phyloP scores from a whole-genome alignment of 2,329 filamentous ascomycete species.

The Pseudocercospora vitis region DNA sequence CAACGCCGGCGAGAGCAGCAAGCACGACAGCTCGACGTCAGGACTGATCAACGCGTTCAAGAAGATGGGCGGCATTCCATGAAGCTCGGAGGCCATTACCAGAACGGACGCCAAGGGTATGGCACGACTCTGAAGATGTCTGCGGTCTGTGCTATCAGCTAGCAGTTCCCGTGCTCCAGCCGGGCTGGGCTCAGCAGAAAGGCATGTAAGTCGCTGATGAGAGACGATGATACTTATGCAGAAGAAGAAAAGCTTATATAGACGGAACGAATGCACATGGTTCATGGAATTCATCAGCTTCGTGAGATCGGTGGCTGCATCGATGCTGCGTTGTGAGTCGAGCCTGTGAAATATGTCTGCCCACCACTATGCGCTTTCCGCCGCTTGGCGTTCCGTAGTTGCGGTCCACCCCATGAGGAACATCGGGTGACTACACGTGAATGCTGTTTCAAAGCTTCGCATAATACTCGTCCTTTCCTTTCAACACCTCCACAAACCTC shows the following conservation, averaged over 20 bases:
- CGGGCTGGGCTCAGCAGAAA: slow-evolving; percentile 9
- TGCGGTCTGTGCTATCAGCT: background rate
- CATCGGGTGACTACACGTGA: no score
- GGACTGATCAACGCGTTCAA: slow-evolving; percentile 92
- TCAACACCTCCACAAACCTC: slow-evolving; percentile 17
- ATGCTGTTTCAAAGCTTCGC: slow-evolving; percentile 8
- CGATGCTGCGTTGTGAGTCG: no score
- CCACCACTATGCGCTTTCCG: no score
- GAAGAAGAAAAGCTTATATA: slow-evolving; percentile 12
- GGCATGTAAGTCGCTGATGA: slow-evolving; percentile 13
- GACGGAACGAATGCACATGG: slow-evolving; percentile 9
- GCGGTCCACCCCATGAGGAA: no score
- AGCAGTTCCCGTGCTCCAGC: background rate
- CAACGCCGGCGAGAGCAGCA: slow-evolving; percentile 65
- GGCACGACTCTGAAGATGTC: slow-evolving; percentile 15
- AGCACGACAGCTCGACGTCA: slow-evolving; percentile 84
- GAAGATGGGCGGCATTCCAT: slow-evolving; percentile 56
- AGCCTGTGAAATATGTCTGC: no score
- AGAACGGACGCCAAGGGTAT: slow-evolving; percentile 1
- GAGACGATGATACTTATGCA: slow-evolving; percentile 11
- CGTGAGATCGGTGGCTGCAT: no score
- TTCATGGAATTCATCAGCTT: no score
- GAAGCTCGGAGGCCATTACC: slow-evolving; percentile 13
- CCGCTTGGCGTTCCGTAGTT: no score
- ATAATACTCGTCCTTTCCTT: slow-evolving; percentile 8